Conservation (phyloP, 345 rosid genomes). For the Arabis hirsuta region DNA sequence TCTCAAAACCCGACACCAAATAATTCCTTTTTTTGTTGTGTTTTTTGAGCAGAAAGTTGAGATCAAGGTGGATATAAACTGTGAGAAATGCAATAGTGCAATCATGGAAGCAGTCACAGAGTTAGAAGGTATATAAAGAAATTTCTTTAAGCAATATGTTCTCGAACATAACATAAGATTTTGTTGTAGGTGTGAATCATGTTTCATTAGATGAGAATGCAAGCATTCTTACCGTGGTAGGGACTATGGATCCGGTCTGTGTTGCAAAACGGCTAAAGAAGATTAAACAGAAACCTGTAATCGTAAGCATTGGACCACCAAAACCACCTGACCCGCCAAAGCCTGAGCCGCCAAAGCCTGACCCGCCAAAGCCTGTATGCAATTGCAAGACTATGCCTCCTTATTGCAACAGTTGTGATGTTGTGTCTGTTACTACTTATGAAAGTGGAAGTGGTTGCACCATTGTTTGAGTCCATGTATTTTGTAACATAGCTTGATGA, state of each 20-base stretch:
- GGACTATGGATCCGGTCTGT: slow-evolving; percentile 47
- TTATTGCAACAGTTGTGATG: slow-evolving; percentile 40
- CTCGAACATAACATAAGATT: slow-evolving; percentile 15
- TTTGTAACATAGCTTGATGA: background rate
- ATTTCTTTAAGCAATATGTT: background rate
- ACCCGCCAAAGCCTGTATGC: slow-evolving; percentile 30
- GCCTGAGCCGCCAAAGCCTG: slow-evolving; percentile 17
- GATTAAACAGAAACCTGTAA: slow-evolving; percentile 47
- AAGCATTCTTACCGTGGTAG: slow-evolving; percentile 42
- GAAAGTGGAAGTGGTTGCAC: slow-evolving; percentile 47
- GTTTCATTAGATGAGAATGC: slow-evolving; percentile 36
- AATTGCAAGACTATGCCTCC: slow-evolving; percentile 31
- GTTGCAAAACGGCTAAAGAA: slow-evolving; percentile 34
- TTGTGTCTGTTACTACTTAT: slow-evolving; percentile 41
- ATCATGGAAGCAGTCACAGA: slow-evolving; percentile 45
- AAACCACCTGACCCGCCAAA: slow-evolving; percentile 36
- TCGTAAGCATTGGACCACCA: slow-evolving; percentile 44
- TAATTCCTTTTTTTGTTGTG: slow-evolving; percentile 8
- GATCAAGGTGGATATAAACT: slow-evolving; percentile 39
- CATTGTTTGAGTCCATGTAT: slow-evolving; percentile 33
- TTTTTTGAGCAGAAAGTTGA: slow-evolving; percentile 37
- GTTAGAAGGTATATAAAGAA: slow-evolving; percentile 36
- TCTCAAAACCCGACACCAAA: background rate
- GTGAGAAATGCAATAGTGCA: slow-evolving; percentile 40
- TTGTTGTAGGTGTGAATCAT: slow-evolving; percentile 41